These are phyloP conservation scores for Fusarium algeriense DNA, from an alignment of 2,329 filamentous ascomycete genomes.

Conservation along the genomic window DNA sequence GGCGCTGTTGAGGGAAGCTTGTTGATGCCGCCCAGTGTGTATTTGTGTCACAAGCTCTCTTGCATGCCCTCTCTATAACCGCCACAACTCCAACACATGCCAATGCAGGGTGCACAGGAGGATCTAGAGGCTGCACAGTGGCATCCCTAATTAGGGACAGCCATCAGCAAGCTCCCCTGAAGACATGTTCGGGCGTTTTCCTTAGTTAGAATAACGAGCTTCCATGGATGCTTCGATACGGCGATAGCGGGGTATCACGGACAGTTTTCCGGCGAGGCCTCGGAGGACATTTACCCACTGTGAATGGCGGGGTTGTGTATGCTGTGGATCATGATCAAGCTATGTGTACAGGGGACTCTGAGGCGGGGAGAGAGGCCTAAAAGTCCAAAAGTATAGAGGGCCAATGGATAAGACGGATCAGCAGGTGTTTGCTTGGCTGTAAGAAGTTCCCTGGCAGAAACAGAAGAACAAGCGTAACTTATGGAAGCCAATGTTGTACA, in stretches of 20 bases:
- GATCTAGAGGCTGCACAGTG: slow-evolving; percentile 16
- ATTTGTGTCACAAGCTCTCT: slow-evolving; percentile 28
- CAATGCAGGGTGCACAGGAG: slow-evolving; percentile 16
- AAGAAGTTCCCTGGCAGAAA: slow-evolving; percentile 23
- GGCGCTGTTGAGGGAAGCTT: slow-evolving; percentile 18
- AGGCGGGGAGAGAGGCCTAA: slow-evolving; percentile 16
- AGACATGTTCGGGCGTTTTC: slow-evolving; percentile 36
- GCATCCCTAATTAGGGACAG: slow-evolving; percentile 24
- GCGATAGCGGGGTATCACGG: slow-evolving; percentile 47
- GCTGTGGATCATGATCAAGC: slow-evolving; percentile 40
- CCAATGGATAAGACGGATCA: slow-evolving; percentile 38
- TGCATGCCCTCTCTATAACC: slow-evolving; percentile 7
- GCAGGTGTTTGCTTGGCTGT: slow-evolving; percentile 12
- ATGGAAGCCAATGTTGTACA: slow-evolving; percentile 34
- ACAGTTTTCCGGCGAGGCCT: slow-evolving; percentile 33
- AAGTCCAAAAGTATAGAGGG: slow-evolving; percentile 4
- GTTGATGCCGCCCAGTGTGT: slow-evolving; percentile 14
- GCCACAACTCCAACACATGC: slow-evolving; percentile 15
- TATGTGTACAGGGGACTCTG: slow-evolving; percentile 25
- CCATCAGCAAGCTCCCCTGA: slow-evolving; percentile 33
- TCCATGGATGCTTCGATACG: slow-evolving; percentile 46
- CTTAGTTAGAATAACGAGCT: slow-evolving; percentile 45
- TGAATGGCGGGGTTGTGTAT: slow-evolving; percentile 42
- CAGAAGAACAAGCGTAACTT: slow-evolving; percentile 25
- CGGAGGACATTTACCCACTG: slow-evolving; percentile 23